Percentiles rank a stretch among this genome's conserved stretches.
phyloP scores from a whole-genome alignment of 2,329 filamentous ascomycete genomes.

The Parafenestella ontariensis region DNA sequence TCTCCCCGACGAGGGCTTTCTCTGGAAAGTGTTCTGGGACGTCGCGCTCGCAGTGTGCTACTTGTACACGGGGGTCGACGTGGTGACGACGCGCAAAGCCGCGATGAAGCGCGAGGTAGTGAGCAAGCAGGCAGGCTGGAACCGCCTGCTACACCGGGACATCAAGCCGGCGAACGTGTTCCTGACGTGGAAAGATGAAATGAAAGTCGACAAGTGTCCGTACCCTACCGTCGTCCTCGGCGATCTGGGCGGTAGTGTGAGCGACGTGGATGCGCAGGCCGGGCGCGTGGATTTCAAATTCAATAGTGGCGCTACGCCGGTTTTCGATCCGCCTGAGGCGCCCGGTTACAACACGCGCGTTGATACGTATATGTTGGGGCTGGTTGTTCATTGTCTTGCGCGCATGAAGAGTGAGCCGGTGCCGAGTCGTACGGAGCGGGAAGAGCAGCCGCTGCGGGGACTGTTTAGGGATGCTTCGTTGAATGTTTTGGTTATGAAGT shows the following conservation, averaged over 20 bases:
- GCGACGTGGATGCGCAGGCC: background rate
- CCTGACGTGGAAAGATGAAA: constrained; percentile 4
- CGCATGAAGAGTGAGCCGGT: no score
- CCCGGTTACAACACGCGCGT: background rate
- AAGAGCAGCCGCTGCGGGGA: background rate
- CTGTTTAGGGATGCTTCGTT: background rate
- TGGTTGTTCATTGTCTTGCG: constrained; percentile 7
- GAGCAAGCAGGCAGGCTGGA: constrained; percentile 6
- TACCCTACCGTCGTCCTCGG: constrained; percentile 17
- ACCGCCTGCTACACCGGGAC: constrained; percentile 19
- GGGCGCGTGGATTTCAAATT: background rate
- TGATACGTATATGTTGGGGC: constrained; percentile 5
- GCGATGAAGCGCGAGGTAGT: background rate
- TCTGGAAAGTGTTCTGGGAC: constrained; percentile 24
- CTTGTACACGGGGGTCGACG: constrained; percentile 10
- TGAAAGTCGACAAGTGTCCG: background rate
- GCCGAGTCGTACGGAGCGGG: background rate
- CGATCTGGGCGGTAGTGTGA: constrained; percentile 18
- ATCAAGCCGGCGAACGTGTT: constrained; percentile 27
- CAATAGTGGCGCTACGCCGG: background rate
- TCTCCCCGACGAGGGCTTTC: constrained; percentile 16
- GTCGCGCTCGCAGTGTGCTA: constrained; percentile 17
- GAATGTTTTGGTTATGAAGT: background rate
- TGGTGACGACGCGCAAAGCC: background rate
- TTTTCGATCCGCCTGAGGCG: constrained; percentile 2